Evolutionary conservation across 2,329 filamentous ascomycete genomes (phyloP).

Genomic region (Gaeumannomyces tritici): DNA sequence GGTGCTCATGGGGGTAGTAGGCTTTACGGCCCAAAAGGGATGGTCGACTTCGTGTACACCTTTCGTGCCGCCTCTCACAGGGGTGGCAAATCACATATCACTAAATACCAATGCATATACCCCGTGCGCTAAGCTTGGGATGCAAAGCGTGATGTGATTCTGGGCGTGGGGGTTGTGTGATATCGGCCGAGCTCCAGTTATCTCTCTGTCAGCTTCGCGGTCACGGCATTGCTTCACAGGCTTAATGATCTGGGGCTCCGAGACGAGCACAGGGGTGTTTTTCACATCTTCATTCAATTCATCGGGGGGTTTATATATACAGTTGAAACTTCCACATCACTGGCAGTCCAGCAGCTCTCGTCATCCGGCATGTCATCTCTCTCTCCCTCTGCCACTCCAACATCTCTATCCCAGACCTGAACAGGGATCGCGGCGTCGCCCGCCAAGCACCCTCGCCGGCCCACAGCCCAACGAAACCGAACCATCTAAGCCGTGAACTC

Average conservation of each 20-base stretch:
- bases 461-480: neutral
- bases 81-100: too few relatives aligned
- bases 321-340: neutral
- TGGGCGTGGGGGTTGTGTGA: too few relatives aligned
- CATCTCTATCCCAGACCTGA: neutral
- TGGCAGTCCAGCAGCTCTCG: neutral
- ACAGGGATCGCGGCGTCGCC: too few relatives aligned
- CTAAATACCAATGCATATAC: too few relatives aligned
- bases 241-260: too few relatives aligned
- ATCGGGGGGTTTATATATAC: neutral
- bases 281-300: neutral
- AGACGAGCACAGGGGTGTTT: neutral
- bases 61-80: neutral
- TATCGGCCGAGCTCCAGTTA: neutral
- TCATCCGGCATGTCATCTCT: neutral
- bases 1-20: too few relatives aligned
- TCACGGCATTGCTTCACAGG: neutral
- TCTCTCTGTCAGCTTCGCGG: neutral
- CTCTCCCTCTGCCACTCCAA: too few relatives aligned
- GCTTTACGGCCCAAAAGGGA: too few relatives aligned
- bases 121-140: too few relatives aligned
- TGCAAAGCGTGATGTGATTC: too few relatives aligned
- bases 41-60: neutral
- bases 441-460: too few relatives aligned
- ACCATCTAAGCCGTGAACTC: neutral